These are phyloP conservation scores for Bacidia gigantensis DNA, from an alignment of 495 filamentous ascomycete species.

Conservation along the genomic window DNA sequence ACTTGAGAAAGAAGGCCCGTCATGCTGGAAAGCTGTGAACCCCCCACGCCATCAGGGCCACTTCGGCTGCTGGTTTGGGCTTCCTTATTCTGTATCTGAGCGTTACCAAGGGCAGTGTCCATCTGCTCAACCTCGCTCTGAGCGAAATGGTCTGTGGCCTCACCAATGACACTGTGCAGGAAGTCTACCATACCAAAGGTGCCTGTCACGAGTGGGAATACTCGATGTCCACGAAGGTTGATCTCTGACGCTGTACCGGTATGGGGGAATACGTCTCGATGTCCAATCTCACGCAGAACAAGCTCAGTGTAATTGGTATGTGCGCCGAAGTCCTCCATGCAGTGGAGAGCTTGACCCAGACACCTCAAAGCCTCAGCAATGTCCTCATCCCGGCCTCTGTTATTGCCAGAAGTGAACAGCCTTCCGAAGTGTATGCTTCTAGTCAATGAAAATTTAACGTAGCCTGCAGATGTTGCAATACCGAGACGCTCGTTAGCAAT, in stretches of 20 bases:
- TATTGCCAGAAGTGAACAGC: slow-evolving; percentile 61
- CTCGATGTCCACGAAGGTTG: slow-evolving; percentile 53
- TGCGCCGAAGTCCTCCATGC: slow-evolving; percentile 87
- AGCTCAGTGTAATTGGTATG: slow-evolving; percentile 94
- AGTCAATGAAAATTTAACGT: slow-evolving; percentile 70
- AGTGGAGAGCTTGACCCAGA: slow-evolving; percentile 84
- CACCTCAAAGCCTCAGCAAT: slow-evolving; percentile 79
- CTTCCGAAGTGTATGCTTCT: slow-evolving; percentile 83
- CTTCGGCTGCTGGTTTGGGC: slow-evolving; percentile 22
- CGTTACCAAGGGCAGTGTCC: slow-evolving; percentile 55
- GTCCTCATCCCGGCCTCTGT: slow-evolving; percentile 66
- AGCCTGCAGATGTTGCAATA: slow-evolving; percentile 84
- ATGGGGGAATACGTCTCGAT: slow-evolving; percentile 72
- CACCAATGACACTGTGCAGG: slow-evolving; percentile 89
- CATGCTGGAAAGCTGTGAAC: slow-evolving; percentile 34
- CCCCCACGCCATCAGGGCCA: slow-evolving; percentile 25
- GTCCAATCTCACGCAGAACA: slow-evolving; percentile 71
- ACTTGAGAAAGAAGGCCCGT: slow-evolving; percentile 62
- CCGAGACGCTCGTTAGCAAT: slow-evolving; percentile 78
- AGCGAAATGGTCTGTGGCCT: slow-evolving; percentile 90
- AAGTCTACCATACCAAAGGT: slow-evolving; percentile 92
- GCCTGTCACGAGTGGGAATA: slow-evolving; percentile 81
- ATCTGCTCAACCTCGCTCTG: slow-evolving; percentile 90
- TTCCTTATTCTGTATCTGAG: slow-evolving; percentile 37
- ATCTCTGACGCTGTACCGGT: slow-evolving; percentile 63